Conservation (phyloP, 2,329 filamentous ascomycete species). For the Elsinoe fawcettii region DNA sequence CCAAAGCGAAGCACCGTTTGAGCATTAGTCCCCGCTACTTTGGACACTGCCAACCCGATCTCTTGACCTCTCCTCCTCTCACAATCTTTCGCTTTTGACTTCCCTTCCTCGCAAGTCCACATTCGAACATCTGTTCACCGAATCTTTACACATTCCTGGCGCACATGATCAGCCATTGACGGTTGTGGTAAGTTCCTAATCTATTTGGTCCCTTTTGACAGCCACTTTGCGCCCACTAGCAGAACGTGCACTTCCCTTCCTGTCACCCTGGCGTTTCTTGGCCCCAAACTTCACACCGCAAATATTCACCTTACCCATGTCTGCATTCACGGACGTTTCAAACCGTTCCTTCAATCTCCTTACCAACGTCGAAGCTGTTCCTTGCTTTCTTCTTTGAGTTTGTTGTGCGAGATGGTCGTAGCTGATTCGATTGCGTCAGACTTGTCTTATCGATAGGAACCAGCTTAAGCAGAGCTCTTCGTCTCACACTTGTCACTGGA, state of each 20-base stretch:
- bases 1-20: conserved; percentile 8
- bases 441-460: conserved; percentile 6
- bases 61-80: background rate
- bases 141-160: background rate
- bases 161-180: background rate
- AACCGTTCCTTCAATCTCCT: background rate
- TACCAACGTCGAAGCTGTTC: conserved; percentile 12
- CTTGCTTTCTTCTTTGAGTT: background rate
- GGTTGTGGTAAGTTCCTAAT: background rate
- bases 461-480: background rate
- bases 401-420: background rate
- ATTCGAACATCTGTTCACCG: background rate
- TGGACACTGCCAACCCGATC: conserved; percentile 2
- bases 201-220: background rate
- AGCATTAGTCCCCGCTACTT: conserved; percentile 9
- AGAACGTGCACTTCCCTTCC: conserved; percentile 4
- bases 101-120: conserved; percentile 9
- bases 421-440: conserved; percentile 4
- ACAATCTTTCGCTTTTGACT: conserved; percentile 1
- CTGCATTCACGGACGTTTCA: background rate
- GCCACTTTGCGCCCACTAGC: conserved; percentile 3
- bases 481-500: background rate
- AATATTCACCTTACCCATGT: conserved; percentile 10
- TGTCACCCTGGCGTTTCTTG: conserved; percentile 7
- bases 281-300: conserved; percentile 9